A percentile compares a stretch with the other conserved stretches of the same genome.
Evolutionary conservation across 1,284 basidiomycete genomes (phyloP).

Genomic region (Leccinum pseudoinsigne): DNA sequence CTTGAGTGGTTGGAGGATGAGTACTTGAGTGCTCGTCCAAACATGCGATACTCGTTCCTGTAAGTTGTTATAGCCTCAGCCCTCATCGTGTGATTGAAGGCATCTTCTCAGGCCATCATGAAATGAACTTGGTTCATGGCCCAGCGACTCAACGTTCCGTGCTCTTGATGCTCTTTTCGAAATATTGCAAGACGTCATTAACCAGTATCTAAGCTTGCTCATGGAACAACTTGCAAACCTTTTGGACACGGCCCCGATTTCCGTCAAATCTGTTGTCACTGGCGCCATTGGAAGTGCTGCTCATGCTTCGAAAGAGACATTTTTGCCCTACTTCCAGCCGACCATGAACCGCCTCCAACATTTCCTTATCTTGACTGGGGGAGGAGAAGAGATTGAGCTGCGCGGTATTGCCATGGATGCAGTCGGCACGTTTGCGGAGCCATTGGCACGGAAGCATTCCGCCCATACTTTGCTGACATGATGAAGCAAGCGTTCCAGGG

Average conservation of each 20-base stretch:
- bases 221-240: constrained; percentile 95
- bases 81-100: neutral
- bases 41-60: constrained; percentile 87
- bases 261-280: constrained; percentile 94
- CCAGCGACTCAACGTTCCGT: constrained; percentile 84
- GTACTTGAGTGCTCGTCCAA: constrained; percentile 62
- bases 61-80: constrained; percentile 39
- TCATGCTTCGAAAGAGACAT: constrained; percentile 93
- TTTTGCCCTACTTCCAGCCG: constrained; percentile 94
- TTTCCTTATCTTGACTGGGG: constrained; percentile 80
- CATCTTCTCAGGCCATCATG: constrained; percentile 72
- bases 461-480: constrained; percentile 93
- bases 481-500: constrained; percentile 97
- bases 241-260: constrained; percentile 82
- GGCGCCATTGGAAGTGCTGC: constrained; percentile 98
- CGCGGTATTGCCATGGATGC: constrained; percentile 99
- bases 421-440: constrained; percentile 98
- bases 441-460: constrained; percentile 92
- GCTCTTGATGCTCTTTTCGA: constrained; percentile 97
- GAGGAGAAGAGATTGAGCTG: constrained; percentile 91
- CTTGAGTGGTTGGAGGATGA: constrained; percentile 95
- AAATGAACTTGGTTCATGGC: constrained; percentile 84
- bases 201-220: constrained; percentile 90
- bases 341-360: constrained; percentile 91
- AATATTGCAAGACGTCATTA: constrained; percentile 89